Percentiles rank a stretch among this genome's conserved stretches.
phyloP scores from a whole-genome alignment of 2,329 filamentous ascomycete genomes.

The Fusarium graminum region DNA sequence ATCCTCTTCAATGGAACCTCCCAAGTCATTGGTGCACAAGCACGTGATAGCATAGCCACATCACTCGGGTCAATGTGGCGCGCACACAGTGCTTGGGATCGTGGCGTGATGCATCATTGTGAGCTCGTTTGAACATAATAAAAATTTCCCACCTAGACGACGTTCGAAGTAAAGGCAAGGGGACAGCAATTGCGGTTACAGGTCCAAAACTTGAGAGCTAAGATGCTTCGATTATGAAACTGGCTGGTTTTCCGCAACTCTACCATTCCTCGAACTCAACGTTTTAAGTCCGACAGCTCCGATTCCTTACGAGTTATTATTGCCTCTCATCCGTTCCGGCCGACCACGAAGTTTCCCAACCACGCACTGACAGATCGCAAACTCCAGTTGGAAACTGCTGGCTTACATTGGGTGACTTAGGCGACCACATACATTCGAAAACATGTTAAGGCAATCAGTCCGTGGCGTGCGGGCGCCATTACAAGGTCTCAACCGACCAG shows the following conservation, averaged over 20 bases:
- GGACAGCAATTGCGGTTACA: constrained; percentile 9
- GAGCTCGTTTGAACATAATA: constrained; percentile 17
- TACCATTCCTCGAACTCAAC: constrained; percentile 24
- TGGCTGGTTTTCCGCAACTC: constrained; percentile 15
- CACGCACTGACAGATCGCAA: constrained; percentile 8
- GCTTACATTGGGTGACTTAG: neutral
- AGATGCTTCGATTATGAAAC: constrained; percentile 30
- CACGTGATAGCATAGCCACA: constrained; percentile 37
- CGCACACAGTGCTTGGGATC: neutral
- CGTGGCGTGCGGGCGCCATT: constrained; percentile 43
- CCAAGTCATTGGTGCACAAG: too few species aligned
- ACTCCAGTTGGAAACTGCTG: neutral
- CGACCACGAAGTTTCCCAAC: constrained; percentile 32
- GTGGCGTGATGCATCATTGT: constrained; percentile 47
- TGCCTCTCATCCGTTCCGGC: constrained; percentile 31
- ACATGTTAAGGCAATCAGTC: constrained; percentile 49
- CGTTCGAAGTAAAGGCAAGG: constrained; percentile 21
- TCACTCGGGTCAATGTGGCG: neutral
- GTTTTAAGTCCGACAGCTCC: constrained; percentile 44
- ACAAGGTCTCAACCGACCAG: constrained; percentile 36
- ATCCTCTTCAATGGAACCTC: neutral
- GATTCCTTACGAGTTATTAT: constrained; percentile 34
- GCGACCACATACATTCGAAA: neutral
- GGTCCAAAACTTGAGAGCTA: constrained; percentile 4
- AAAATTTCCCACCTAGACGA: constrained; percentile 35